A percentile compares a stretch with the other conserved stretches of the same genome.
phyloP scores from a whole-genome alignment of 2,329 filamentous ascomycete genomes.

The Monosporascus sp. region DNA sequence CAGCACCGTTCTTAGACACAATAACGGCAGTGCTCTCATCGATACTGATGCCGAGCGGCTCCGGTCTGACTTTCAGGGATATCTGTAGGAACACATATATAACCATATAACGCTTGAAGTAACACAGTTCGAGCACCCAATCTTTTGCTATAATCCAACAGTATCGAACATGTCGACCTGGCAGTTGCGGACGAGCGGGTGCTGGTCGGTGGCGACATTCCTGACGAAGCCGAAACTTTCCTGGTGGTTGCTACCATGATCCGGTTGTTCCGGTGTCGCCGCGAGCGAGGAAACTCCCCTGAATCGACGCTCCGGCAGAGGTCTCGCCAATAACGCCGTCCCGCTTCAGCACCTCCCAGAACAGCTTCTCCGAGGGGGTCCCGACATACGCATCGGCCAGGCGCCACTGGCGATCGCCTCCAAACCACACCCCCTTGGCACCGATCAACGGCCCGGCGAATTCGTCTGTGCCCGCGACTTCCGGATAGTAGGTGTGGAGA shows the following conservation, averaged over 20 bases:
- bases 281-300: constrained; percentile 26
- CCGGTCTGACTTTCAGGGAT: constrained; percentile 23
- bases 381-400: constrained; percentile 28
- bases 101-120: too few species aligned
- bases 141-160: too few species aligned
- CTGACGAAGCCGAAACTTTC: constrained; percentile 26
- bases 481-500: constrained; percentile 26
- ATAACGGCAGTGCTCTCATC: constrained; percentile 29
- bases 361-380: constrained; percentile 21
- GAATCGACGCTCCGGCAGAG: constrained; percentile 26
- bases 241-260: constrained; percentile 26
- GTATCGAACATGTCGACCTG: constrained; percentile 29
- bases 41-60: constrained; percentile 24
- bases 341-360: constrained; percentile 22
- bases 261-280: constrained; percentile 26
- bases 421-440: constrained; percentile 25
- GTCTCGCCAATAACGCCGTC: constrained; percentile 24
- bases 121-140: too few species aligned
- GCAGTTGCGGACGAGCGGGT: constrained; percentile 25
- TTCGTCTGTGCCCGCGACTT: constrained; percentile 24
- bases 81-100: too few species aligned
- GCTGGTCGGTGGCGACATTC: constrained; percentile 25
- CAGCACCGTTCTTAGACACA: constrained; percentile 21
- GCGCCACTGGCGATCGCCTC: background rate
- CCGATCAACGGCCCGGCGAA: constrained; percentile 21